A percentile compares a stretch with the other conserved stretches of the same genome.
Conservation (phyloP, 805 yeast genomes). For the Helenozyma rhizophorensis region DNA sequence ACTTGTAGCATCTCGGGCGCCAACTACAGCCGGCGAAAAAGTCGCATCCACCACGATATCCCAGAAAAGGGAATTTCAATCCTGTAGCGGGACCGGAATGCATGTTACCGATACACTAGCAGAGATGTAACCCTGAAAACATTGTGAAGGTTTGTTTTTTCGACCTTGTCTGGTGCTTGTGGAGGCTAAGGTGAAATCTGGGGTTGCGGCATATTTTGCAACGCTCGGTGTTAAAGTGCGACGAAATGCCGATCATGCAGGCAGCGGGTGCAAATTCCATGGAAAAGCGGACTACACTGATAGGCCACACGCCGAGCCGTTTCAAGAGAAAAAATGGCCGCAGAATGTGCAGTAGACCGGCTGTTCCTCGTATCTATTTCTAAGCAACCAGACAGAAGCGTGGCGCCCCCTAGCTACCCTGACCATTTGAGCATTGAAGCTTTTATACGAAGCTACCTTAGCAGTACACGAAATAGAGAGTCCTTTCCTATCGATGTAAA, state of each 20-base stretch:
- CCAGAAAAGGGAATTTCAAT: neutral
- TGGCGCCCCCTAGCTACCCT: conserved; percentile 1
- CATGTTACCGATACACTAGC: neutral
- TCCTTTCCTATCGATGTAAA: no score
- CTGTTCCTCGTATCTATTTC: neutral
- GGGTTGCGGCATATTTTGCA: neutral
- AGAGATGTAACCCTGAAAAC: neutral
- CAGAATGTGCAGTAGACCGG: neutral
- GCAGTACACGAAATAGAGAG: no score
- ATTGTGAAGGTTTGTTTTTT: neutral
- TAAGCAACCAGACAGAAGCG: neutral
- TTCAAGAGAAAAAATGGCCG: neutral
- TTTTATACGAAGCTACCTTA: no score
- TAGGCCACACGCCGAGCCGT: neutral
- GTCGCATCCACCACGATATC: neutral
- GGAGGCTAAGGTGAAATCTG: neutral
- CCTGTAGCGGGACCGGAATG: neutral
- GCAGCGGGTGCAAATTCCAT: neutral
- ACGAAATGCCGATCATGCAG: neutral
- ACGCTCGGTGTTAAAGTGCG: neutral
- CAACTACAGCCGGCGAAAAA: neutral
- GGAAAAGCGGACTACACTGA: neutral
- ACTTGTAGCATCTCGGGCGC: conserved; percentile 1
- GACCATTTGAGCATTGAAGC: no score
- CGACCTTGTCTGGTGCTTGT: neutral